Percentiles rank a stretch among this genome's conserved stretches.
phyloP scores from a whole-genome alignment of 2,329 filamentous ascomycete species.

The Xylaria digitata region DNA sequence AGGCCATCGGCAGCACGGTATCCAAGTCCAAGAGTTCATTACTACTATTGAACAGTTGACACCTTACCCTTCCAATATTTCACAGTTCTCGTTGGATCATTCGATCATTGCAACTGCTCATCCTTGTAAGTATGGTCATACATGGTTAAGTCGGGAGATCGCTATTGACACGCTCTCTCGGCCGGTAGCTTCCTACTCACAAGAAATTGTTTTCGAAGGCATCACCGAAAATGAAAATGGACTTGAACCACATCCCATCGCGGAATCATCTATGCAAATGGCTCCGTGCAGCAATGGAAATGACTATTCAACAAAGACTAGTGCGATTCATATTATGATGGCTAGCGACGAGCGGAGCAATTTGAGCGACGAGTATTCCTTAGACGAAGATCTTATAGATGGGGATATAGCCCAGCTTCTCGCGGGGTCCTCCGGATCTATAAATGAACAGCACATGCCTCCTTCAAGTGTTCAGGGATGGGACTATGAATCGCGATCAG shows the following conservation, averaged over 20 bases:
- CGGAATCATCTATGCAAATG: background rate
- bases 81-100: background rate
- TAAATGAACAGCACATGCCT: constrained; percentile 44
- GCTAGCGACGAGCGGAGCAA: constrained; percentile 1
- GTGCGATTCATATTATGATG: background rate
- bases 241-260: background rate
- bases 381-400: constrained; percentile 44
- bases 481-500: constrained; percentile 51
- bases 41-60: constrained; percentile 40
- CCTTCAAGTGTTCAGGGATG: constrained; percentile 52
- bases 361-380: constrained; percentile 43
- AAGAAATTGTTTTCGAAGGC: background rate
- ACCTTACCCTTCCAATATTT: constrained; percentile 27
- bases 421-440: background rate
- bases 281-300: background rate
- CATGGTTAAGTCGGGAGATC: background rate
- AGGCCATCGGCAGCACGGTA: constrained; percentile 1
- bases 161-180: background rate
- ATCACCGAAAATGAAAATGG: background rate
- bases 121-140: no score
- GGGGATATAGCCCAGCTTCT: constrained; percentile 45
- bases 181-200: background rate
- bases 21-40: constrained; percentile 8
- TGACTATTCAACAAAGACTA: background rate
- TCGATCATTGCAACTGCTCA: background rate